Base-by-base conservation (phyloP, 768 basidiomycete species). In the Trametes meyenii region DNA sequence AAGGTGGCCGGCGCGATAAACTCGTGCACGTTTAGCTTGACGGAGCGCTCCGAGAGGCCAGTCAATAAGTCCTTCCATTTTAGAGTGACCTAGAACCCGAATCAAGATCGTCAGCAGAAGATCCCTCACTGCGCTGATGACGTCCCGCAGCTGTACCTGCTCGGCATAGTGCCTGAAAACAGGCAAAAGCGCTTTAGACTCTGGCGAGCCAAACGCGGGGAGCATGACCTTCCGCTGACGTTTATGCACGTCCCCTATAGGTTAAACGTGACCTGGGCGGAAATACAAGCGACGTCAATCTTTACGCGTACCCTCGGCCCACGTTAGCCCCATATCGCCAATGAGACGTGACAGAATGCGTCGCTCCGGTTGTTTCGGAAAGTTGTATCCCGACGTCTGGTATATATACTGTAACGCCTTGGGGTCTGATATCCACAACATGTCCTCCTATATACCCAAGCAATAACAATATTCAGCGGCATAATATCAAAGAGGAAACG, bases 361-460 rank as follows among this genome's bases (percentile, higher is more conserved):
- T 50, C 82, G 72, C 66, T 82, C 79, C 12, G 76, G 77, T 75
- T 79, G 79, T 69, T 85, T 84, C 38, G 77, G 74, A 68, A 81
- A 84, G 14, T 77, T 76, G 66, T 85, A 85, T n/a, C 82, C 82
- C 16, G 80, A 80, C 19, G 83, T 82, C 57, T 85, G 82, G 54
- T 80, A 78, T 26, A 85, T 81, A 64, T 85, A 80, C 63, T 84
- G 81, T n/a, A 86, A 72, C 4, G 84, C 83, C 69, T 84, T 84
- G 0, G 82, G 83, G 60, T 86, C 85, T 29, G 82, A 79, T 55
- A 84, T 76, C 50, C 82, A 70, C 36, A 86, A 71, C 19, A 81
- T 78, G 66, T 84, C 81, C 63, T 83, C 79, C 84, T 85, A 50
- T 23, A 23, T 14, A 49, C 42, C 52, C 2, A 36, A 29, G 7